Evolutionary conservation across 768 basidiomycete genomes (phyloP), one percentile per base, ranked within the genome.

Genomic region (Pleurotus salmoneostramineus): DNA sequence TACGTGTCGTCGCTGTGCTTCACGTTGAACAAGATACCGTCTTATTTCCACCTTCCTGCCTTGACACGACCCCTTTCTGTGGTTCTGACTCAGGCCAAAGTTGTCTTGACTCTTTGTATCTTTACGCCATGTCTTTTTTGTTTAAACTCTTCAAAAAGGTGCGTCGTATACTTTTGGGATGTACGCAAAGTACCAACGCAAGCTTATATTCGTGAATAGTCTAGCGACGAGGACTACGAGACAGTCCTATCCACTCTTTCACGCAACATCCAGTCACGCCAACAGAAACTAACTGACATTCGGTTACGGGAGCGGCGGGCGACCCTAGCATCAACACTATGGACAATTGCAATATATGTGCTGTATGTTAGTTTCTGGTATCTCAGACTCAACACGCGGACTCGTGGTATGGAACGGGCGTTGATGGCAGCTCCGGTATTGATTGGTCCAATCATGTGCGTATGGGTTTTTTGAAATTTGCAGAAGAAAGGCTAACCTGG

Each of bases 251-350:
- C 87, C 21, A 70, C 74, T 46, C 78, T 95, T 55, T 85, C 86
- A 6, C 69, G 74, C 21, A 83, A 89, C 65, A 88, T 95, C 57
- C 81, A 85, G 66, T 84, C 87, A 60, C 84, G 89, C 11, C 87
- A 91, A 71, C 77, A 82, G 43, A 80, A 82, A 58, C 82, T 95
- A 12, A 84, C 88, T 1, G 93, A 93, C 67, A 89, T 96, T 62
- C 85, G 91, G n/a, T 72, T 91, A 56, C 83, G 93, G 43, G 92
- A 96, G 71, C 83, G 91, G 33, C 79, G 93, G 6, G 79, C 91
- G 1, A 89, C 88, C 15, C 76, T 93, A 51, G 76, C 88, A 46
- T 85, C 87, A 50, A 93, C 94, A 0, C 68, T 93, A 2, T 94
- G 92, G 68, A 85, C 91, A 1, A 70, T 94, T 64, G 83, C 84